Evolutionary conservation across 2,329 filamentous ascomycete species (phyloP).

Genomic region (Ophiosphaerella herpotricha): DNA sequence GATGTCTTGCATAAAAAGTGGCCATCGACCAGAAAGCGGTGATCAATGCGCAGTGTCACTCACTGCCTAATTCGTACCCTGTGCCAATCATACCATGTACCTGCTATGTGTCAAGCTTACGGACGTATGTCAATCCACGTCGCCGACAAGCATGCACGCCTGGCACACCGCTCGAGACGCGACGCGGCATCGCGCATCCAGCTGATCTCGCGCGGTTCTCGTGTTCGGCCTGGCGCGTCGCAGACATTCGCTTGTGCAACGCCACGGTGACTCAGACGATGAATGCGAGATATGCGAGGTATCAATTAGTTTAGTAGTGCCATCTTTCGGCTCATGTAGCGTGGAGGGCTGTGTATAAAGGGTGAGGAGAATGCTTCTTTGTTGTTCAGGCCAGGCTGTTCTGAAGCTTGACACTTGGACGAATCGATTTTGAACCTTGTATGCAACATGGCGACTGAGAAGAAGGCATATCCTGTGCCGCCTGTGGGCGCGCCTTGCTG

Average conservation of each 20-base stretch:
- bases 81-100: neutral
- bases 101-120: neutral
- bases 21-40: too few species aligned
- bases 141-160: neutral
- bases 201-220: neutral
- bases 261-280: neutral
- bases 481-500: conserved; percentile 21
- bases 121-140: neutral
- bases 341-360: too few species aligned
- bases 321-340: too few species aligned
- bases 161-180: neutral
- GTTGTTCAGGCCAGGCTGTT: too few species aligned
- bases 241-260: neutral
- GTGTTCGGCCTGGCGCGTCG: conserved; percentile 1
- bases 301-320: too few species aligned
- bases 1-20: too few species aligned
- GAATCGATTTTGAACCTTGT: neutral
- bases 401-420: neutral
- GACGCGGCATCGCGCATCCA: neutral
- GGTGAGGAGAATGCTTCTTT: too few species aligned
- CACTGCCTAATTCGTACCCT: neutral
- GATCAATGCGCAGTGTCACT: too few species aligned
- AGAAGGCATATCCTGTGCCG: conserved; percentile 3
- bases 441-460: conserved; percentile 13
- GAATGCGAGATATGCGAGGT: neutral